Percentiles rank a stretch among this genome's conserved stretches.
These are phyloP conservation scores for Rhizopus delemar DNA, from an alignment of 371 early-diverging fungal genomes.

Conservation along the genomic window DNA sequence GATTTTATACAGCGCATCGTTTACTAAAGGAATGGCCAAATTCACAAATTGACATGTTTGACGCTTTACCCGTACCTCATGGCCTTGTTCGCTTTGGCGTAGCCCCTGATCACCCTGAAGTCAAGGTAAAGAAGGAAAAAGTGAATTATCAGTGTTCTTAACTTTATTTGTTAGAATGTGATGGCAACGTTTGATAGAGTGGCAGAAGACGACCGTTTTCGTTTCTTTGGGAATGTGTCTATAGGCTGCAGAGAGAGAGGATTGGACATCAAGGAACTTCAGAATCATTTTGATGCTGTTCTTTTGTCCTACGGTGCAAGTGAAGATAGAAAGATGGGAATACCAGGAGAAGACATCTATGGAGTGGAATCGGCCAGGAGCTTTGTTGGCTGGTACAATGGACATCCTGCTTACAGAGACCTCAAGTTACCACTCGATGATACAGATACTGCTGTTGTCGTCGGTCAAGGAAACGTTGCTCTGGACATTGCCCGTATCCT, in stretches of 20 bases:
- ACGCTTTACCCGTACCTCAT: conserved; percentile 83
- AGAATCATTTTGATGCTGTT: conserved; percentile 73
- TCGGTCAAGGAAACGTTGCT: conserved; percentile 98
- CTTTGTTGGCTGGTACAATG: conserved; percentile 97
- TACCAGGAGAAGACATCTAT: conserved; percentile 63
- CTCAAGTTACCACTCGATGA: conserved; percentile 63
- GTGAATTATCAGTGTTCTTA: neutral
- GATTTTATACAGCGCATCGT: conserved; percentile 90
- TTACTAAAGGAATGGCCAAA: conserved; percentile 64
- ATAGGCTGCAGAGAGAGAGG: conserved; percentile 46
- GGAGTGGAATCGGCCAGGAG: conserved; percentile 80
- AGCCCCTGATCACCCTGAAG: conserved; percentile 98
- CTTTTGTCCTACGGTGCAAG: conserved; percentile 89
- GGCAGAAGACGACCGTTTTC: conserved; percentile 68
- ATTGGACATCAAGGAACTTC: conserved; percentile 61
- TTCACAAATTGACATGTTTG: conserved; percentile 82
- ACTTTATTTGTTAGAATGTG: conserved; percentile 60
- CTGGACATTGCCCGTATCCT: conserved; percentile 92
- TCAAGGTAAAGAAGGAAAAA: conserved; percentile 70
- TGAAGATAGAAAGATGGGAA: conserved; percentile 69
- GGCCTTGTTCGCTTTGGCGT: conserved; percentile 96
- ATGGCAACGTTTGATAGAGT: conserved; percentile 85
- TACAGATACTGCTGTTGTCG: conserved; percentile 76
- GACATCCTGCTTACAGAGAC: conserved; percentile 67
- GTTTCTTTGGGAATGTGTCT: conserved; percentile 81